Base-by-base conservation (phyloP, 2,329 filamentous ascomycete genomes). In the Raffaelea arxii region DNA sequence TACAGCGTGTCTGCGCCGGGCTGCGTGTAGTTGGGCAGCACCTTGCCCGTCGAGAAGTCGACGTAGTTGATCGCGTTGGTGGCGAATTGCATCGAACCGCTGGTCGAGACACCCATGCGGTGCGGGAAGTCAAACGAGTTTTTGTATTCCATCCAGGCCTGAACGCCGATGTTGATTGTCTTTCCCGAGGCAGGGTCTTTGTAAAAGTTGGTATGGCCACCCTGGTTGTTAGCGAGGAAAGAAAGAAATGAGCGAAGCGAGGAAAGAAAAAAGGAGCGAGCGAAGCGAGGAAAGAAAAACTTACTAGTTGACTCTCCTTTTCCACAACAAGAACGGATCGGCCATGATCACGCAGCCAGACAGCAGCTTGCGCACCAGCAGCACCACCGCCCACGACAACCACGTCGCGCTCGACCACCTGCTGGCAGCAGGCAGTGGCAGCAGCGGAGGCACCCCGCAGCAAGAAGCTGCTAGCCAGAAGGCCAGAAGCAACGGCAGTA, bases 181-280 rank as follows among this genome's bases (percentile, higher is more conserved):
- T 52, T 50, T 16, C 55, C 59, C 2, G 53, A 51, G 3, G 41
- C 49, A 7, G 61, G 55, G 46, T 65, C 58, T 3, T 44, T 50
- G 43, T 60, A 60, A 9, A 56, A 60, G 16, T 61, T 55, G 12
- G 56, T 55, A 46, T 64, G 59, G 18, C 64, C 64, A 14, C 64
- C 64, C 54, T 56, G 12, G 19, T 9, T 9, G 27, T 30, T 30
- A 16, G 27, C 9, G 27, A 16, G 27, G 16, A 16, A 16, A 16
- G 27, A 16, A 27, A 25, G 6, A 6, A 25, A 21, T 38, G 18
- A 24, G 19, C 12, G 6, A 14, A 2, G 4, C 18, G 4, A 44
- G n/a, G 25, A 3, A 44, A 18, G 19, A 4, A 27, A 7, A 11
- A 21, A 38, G 4, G 14, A 38, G 19, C 30, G 3, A 3, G 14